These are phyloP conservation scores for Cyberlindnera mississippiensis DNA, from an alignment of 805 yeast species.

Conservation along the genomic window DNA sequence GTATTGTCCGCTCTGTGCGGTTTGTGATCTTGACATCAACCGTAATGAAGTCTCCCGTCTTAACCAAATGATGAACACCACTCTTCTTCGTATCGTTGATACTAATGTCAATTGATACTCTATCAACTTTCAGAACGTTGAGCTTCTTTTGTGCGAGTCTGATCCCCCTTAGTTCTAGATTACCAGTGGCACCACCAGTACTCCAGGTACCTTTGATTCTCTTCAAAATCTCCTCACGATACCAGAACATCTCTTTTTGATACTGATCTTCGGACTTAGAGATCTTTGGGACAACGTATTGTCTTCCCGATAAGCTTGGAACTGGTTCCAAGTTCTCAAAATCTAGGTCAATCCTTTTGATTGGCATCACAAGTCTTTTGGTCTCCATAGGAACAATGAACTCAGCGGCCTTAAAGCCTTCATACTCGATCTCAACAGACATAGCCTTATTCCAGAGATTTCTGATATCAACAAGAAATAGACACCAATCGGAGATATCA, in stretches of 20 bases:
- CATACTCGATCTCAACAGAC: conserved; percentile 32
- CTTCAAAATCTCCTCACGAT: conserved; percentile 59
- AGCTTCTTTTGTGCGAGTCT: conserved; percentile 61
- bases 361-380: conserved; percentile 66
- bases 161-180: conserved; percentile 62
- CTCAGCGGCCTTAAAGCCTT: conserved; percentile 23
- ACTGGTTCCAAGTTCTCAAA: conserved; percentile 48
- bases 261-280: conserved; percentile 52
- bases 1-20: conserved; percentile 36
- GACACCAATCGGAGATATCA: conserved; percentile 45
- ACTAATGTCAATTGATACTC: conserved; percentile 34
- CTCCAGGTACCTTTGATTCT: conserved; percentile 67
- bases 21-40: conserved; percentile 49
- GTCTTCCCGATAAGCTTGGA: conserved; percentile 69
- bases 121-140: conserved; percentile 46
- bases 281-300: conserved; percentile 51
- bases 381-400: conserved; percentile 42
- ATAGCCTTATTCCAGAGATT: conserved; percentile 73
- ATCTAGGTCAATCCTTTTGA: conserved; percentile 48
- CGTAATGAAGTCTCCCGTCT: conserved; percentile 47
- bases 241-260: conserved; percentile 75
- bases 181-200: conserved; percentile 45
- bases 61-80: conserved; percentile 33
- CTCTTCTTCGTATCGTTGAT: conserved; percentile 15
- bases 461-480: conserved; percentile 69